Percentiles rank a stretch among this genome's conserved stretches.
These are phyloP conservation scores for Combretum micranthum DNA, from an alignment of 345 rosid genomes.

Conservation along the genomic window DNA sequence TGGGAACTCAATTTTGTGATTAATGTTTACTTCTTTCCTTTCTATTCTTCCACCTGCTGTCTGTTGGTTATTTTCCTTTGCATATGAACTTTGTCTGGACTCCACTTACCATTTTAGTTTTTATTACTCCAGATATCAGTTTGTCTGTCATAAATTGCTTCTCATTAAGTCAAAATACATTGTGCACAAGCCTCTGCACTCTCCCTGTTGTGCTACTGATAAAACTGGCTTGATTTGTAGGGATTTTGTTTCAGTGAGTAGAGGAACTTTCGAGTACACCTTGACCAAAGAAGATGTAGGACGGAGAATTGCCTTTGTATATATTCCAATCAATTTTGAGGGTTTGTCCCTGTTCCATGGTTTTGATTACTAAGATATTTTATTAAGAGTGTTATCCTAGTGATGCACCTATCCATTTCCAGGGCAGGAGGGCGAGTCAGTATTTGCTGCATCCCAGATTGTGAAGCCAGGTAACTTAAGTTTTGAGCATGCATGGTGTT, in stretches of 20 bases:
- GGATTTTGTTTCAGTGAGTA: conserved; percentile 46
- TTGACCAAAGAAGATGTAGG: conserved; percentile 89
- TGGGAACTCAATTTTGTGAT: no score
- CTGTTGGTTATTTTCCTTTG: no score
- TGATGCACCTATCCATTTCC: conserved; percentile 19
- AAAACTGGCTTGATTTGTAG: conserved; percentile 26
- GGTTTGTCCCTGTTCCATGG: conserved; percentile 38
- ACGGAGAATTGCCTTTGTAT: conserved; percentile 56
- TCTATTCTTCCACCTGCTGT: no score
- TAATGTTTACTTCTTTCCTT: no score
- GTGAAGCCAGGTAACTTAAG: conserved; percentile 71
- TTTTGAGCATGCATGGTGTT: not conserved
- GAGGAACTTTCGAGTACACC: conserved; percentile 77
- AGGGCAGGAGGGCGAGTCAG: conserved; percentile 87
- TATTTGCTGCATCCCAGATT: conserved; percentile 44
- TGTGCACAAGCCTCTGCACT: no score
- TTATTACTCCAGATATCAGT: not conserved
- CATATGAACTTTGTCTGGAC: not conserved
- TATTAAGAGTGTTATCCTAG: conserved; percentile 4
- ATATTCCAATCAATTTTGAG: conserved; percentile 88
- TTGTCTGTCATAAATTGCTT: no score
- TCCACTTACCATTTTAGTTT: not conserved
- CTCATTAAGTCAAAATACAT: no score
- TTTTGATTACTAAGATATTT: conserved; percentile 6
- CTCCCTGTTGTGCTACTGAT: no score